These are phyloP conservation scores for Globisporangium alternatum DNA, from an alignment of 352 stramenopile species.

Conservation along the genomic window DNA sequence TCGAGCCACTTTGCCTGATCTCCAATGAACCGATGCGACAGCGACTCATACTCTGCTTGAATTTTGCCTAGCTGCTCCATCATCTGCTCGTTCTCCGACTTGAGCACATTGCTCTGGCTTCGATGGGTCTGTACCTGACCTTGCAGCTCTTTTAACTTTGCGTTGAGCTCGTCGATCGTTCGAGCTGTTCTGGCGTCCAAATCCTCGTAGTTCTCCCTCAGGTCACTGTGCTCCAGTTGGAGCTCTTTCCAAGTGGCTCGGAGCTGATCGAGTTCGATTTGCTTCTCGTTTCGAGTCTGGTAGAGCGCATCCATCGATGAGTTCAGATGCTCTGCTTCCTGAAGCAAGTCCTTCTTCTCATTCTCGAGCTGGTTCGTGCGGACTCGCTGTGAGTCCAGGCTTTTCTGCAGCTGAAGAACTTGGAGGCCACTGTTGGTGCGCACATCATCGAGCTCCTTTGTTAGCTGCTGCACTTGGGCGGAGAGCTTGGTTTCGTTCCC, in stretches of 20 bases:
- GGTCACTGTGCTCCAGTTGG: slow-evolving; percentile 46
- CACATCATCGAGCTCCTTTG: slow-evolving; percentile 48
- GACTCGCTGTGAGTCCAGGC: slow-evolving; percentile 39
- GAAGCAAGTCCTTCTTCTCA: slow-evolving; percentile 65
- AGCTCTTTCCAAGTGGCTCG: slow-evolving; percentile 42
- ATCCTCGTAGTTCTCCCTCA: slow-evolving; percentile 57
- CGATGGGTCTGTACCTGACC: slow-evolving; percentile 21
- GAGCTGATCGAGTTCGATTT: slow-evolving; percentile 60
- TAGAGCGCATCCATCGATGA: slow-evolving; percentile 51
- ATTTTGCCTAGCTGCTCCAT: slow-evolving; percentile 19
- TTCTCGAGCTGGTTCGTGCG: slow-evolving; percentile 47
- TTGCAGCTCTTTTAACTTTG: slow-evolving; percentile 31
- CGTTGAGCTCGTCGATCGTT: slow-evolving; percentile 39
- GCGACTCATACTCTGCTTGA: slow-evolving; percentile 25
- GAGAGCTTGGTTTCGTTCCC: slow-evolving; percentile 42
- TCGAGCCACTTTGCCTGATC: slow-evolving; percentile 35
- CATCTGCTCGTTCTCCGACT: slow-evolving; percentile 19
- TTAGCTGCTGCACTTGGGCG: slow-evolving; percentile 40
- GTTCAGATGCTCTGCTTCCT: slow-evolving; percentile 65
- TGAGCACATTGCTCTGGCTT: slow-evolving; percentile 12
- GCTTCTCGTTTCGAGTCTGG: slow-evolving; percentile 44
- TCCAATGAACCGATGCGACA: slow-evolving; percentile 17
- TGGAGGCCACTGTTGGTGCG: slow-evolving; percentile 34
- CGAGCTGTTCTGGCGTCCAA: slow-evolving; percentile 30
- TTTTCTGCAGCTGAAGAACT: slow-evolving; percentile 59